phyloP scores from a whole-genome alignment of 345 rosid genomes.

The Citrus glauca region DNA sequence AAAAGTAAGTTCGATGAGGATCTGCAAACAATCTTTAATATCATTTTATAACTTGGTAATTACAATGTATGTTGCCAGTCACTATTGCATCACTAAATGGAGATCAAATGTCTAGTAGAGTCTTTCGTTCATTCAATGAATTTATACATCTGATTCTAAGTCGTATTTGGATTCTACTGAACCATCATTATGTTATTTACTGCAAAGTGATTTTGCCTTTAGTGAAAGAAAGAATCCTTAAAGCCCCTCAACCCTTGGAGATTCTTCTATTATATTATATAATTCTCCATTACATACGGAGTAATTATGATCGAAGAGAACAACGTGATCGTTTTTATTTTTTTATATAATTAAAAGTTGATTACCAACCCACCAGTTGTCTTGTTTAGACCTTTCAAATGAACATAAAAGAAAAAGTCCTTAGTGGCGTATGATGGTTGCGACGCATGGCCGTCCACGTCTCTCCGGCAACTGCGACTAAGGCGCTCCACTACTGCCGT shows the following conservation, averaged over 20 bases:
- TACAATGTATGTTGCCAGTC: not conserved
- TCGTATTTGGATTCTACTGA: not conserved
- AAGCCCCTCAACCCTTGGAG: conserved; percentile 1
- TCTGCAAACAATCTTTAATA: too few species aligned
- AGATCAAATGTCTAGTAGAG: not conserved
- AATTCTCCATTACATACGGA: not conserved
- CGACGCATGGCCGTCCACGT: not conserved
- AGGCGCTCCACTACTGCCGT: not conserved
- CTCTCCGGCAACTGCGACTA: not conserved
- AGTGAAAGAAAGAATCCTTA: not conserved
- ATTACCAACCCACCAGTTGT: not conserved
- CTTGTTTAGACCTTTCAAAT: not conserved
- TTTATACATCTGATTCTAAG: not conserved
- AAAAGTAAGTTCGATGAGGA: too few species aligned
- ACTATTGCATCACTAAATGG: not conserved
- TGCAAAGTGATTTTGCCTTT: not conserved
- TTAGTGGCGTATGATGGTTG: not conserved
- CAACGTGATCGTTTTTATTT: not conserved
- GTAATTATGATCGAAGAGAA: not conserved
- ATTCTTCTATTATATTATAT: conserved; percentile 2
- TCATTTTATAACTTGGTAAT: too few species aligned
- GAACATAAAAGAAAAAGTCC: not conserved
- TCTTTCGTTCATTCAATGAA: not conserved
- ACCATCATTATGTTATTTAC: not conserved
- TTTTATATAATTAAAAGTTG: not conserved